Percentiles rank a stretch among this genome's conserved stretches.
Evolutionary conservation across 1,284 basidiomycete species (phyloP).

Genomic region (Ustilago curta): DNA sequence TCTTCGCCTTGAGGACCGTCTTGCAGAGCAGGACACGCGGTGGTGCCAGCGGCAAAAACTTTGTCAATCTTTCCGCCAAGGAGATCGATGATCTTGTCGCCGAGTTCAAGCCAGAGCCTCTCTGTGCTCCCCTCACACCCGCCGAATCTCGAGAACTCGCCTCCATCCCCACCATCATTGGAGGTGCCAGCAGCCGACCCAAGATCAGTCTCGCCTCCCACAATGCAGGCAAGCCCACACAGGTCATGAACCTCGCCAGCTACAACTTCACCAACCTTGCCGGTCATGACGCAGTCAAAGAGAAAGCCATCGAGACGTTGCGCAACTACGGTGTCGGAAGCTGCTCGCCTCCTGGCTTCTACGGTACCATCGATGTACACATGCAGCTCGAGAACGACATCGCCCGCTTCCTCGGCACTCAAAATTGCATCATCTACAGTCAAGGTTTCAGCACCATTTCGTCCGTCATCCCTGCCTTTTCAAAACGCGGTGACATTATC

Average conservation of each 20-base stretch:
- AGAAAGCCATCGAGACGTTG: conserved; percentile 86
- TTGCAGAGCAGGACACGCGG: conserved; percentile 88
- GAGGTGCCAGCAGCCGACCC: conserved; percentile 78
- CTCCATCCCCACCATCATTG: conserved; percentile 82
- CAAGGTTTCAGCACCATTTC: conserved; percentile 92
- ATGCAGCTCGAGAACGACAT: conserved; percentile 88
- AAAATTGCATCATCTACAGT: conserved; percentile 90
- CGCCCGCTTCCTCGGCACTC: conserved; percentile 88
- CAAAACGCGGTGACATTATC: conserved; percentile 97
- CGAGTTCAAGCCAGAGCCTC: conserved; percentile 91
- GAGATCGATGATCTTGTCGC: conserved; percentile 96
- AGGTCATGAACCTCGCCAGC: conserved; percentile 86
- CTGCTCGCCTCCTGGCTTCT: conserved; percentile 97
- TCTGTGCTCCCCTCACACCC: conserved; percentile 77
- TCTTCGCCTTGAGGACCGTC: conserved; percentile 86
- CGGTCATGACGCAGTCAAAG: conserved; percentile 87
- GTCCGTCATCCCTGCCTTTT: conserved; percentile 96
- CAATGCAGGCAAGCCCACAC: conserved; percentile 75
- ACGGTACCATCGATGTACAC: conserved; percentile 95
- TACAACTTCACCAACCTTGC: conserved; percentile 93
- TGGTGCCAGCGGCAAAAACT: conserved; percentile 83
- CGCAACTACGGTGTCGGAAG: conserved; percentile 92
- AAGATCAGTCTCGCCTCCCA: conserved; percentile 81
- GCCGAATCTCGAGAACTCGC: conserved; percentile 79
- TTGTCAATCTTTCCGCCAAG: conserved; percentile 91